Conservation (phyloP, 768 basidiomycete genomes). For the Scleroderma citrinum region DNA sequence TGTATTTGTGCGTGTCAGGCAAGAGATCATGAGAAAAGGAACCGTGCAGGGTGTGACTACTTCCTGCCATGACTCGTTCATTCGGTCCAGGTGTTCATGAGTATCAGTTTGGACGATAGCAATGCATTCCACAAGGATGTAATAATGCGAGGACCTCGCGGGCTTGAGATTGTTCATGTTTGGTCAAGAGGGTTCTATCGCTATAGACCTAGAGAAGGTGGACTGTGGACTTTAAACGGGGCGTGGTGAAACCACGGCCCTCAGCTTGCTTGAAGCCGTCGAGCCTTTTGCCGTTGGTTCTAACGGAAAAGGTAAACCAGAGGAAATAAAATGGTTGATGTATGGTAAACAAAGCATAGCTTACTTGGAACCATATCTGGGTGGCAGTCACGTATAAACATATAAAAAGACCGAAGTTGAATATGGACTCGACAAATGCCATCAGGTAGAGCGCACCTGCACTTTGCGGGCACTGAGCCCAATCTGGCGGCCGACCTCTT, state of each 20-base stretch:
- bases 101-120: too few relatives aligned
- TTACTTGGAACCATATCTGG: constrained; percentile 83
- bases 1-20: too few relatives aligned
- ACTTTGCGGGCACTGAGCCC: constrained; percentile 86
- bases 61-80: too few relatives aligned
- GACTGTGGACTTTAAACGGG: constrained; percentile 27
- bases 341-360: constrained; percentile 7
- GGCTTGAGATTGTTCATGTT: too few relatives aligned
- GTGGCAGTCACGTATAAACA: constrained; percentile 8
- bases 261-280: constrained; percentile 55
- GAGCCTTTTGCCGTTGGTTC: constrained; percentile 86
- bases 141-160: too few relatives aligned
- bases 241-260: constrained; percentile 35
- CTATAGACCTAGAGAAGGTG: too few relatives aligned
- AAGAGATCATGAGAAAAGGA: too few relatives aligned
- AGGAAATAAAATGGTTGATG: constrained; percentile 13
- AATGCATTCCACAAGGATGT: too few relatives aligned
- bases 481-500: constrained; percentile 81
- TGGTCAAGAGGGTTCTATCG: too few relatives aligned
- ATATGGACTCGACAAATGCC: neutral
- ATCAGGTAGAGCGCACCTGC: constrained; percentile 51
- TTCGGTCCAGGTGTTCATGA: too few relatives aligned
- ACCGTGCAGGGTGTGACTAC: too few relatives aligned
- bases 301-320: constrained; percentile 22
- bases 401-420: neutral